Evolutionary conservation across 2,329 filamentous ascomycete genomes (phyloP).

Genomic region (Blastomyces emzantsi): DNA sequence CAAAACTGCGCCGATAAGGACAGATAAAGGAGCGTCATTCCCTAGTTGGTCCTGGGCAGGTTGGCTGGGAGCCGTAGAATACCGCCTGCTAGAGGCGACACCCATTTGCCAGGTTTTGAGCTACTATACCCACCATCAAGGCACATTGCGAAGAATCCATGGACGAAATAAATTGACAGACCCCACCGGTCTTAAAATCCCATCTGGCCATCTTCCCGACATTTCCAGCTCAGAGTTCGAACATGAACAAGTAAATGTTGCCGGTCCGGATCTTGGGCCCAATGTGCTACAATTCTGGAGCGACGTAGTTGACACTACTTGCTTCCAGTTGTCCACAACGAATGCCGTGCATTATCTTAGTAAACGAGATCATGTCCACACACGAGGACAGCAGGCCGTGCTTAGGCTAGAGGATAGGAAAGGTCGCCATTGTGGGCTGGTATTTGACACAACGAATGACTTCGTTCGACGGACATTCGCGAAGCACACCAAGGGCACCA

Average conservation of each 20-base stretch:
- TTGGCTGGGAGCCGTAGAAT: background rate
- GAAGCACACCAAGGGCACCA: background rate
- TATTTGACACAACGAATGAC: background rate
- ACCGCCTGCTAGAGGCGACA: background rate
- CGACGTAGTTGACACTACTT: background rate
- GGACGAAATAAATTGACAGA: background rate
- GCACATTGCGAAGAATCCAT: background rate
- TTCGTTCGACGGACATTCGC: background rate
- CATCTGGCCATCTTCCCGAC: background rate
- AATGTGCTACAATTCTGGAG: background rate
- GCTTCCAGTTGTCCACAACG: background rate
- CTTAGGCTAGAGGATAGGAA: background rate
- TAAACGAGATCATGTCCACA: background rate
- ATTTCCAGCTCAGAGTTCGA: background rate
- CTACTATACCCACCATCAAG: background rate
- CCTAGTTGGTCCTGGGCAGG: background rate
- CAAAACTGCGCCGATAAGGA: background rate
- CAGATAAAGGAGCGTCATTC: background rate
- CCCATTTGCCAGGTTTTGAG: background rate
- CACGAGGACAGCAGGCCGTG: background rate
- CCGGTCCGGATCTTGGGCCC: background rate
- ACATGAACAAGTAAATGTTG: background rate
- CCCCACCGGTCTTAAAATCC: background rate
- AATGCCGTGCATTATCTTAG: background rate
- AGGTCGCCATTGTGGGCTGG: background rate